These are phyloP conservation scores for Bacidia gigantensis DNA, from an alignment of 495 filamentous ascomycete species.

Conservation along the genomic window DNA sequence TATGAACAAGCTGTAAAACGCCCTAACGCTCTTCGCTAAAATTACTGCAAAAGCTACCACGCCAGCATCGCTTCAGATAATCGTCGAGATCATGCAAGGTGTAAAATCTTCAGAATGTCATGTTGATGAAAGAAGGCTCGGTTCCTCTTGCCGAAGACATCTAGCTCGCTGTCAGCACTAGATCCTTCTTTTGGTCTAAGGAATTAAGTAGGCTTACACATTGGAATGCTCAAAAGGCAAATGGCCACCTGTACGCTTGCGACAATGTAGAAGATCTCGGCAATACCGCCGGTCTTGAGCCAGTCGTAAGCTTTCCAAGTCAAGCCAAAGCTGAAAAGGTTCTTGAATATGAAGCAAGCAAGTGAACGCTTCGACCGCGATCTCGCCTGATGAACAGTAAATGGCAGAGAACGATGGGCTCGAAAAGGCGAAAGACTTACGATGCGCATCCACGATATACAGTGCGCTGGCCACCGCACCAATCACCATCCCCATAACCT, in stretches of 20 bases:
- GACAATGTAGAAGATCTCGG: slow-evolving; percentile 53
- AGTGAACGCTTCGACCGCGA: slow-evolving; percentile 84
- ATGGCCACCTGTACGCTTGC: slow-evolving; percentile 63
- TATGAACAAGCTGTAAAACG: background rate
- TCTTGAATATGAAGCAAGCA: slow-evolving; percentile 86
- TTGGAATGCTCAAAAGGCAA: slow-evolving; percentile 58
- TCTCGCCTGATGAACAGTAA: slow-evolving; percentile 38
- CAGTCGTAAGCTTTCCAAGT: slow-evolving; percentile 75
- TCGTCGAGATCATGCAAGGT: slow-evolving; percentile 8
- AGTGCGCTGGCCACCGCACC: slow-evolving; percentile 73
- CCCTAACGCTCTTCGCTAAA: slow-evolving; percentile 2
- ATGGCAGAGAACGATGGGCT: too few relatives aligned
- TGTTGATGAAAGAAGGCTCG: slow-evolving; percentile 56
- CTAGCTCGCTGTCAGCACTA: slow-evolving; percentile 27
- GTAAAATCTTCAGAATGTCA: slow-evolving; percentile 49
- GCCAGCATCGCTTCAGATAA: background rate
- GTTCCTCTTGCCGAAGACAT: slow-evolving; percentile 69
- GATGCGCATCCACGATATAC: slow-evolving; percentile 92
- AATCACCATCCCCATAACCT: slow-evolving; percentile 79
- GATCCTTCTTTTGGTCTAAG: background rate
- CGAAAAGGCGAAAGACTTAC: slow-evolving; percentile 32
- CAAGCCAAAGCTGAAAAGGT: slow-evolving; percentile 76
- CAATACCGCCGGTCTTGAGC: slow-evolving; percentile 46
- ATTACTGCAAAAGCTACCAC: background rate
- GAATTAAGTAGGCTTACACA: slow-evolving; percentile 45